Percentiles rank a stretch among this genome's conserved stretches.
phyloP scores from a whole-genome alignment of 352 stramenopile genomes.

The Globisporangium carolinianum region DNA sequence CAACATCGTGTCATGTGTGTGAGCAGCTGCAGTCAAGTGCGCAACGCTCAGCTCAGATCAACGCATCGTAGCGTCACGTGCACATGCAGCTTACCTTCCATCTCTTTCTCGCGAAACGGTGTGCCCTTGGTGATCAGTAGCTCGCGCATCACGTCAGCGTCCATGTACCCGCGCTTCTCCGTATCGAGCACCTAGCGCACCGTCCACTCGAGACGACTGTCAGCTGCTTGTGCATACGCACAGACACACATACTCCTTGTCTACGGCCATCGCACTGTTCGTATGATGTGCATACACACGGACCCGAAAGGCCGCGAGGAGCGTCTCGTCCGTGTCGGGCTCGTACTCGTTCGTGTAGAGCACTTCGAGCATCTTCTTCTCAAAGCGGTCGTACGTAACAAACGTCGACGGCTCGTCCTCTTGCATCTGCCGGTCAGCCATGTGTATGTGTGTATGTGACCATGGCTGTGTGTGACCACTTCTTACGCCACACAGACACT shows the following conservation, averaged over 20 bases:
- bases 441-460: not conserved
- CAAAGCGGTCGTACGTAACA: conserved; percentile 87
- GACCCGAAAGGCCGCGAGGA: conserved; percentile 75
- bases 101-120: conserved; percentile 88
- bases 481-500: no score
- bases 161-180: conserved; percentile 86
- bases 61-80: not conserved
- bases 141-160: conserved; percentile 85
- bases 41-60: not conserved
- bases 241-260: not conserved
- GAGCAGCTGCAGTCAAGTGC: no score
- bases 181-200: conserved; percentile 47
- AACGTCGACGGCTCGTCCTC: conserved; percentile 87
- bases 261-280: not conserved
- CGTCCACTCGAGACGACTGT: not conserved
- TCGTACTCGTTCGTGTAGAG: conserved; percentile 86
- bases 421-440: conserved; percentile 52
- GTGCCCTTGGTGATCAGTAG: conserved; percentile 85
- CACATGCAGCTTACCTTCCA: conserved; percentile 43
- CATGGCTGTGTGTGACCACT: not conserved
- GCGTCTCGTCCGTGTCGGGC: conserved; percentile 80
- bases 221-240: not conserved
- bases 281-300: not conserved
- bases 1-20: not conserved
- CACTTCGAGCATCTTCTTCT: conserved; percentile 92